These are phyloP conservation scores for Prunus fruticosa DNA, from an alignment of 306 rosid genomes.

Conservation along the genomic window DNA sequence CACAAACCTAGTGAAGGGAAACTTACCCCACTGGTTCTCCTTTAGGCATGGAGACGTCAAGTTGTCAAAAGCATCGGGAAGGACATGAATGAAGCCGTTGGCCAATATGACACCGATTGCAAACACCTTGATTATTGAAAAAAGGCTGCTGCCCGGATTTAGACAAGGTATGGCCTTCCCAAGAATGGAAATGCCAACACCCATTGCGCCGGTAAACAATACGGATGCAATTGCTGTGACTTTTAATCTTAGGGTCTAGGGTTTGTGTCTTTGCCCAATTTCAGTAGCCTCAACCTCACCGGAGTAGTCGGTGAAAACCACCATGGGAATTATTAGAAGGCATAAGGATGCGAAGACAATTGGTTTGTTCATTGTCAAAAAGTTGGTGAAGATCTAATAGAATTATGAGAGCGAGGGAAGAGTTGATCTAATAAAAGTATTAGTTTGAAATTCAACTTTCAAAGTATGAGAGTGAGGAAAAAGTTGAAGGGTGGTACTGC, in stretches of 20 bases:
- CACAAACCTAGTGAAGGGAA: conserved; percentile 76
- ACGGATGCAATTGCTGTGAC: conserved; percentile 49
- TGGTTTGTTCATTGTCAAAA: not conserved
- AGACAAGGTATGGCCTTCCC: conserved; percentile 57
- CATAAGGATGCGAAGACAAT: not conserved
- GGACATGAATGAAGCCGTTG: conserved; percentile 72
- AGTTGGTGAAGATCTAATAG: too few relatives aligned
- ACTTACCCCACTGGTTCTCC: conserved; percentile 52
- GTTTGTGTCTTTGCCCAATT: not conserved
- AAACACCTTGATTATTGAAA: conserved; percentile 60
- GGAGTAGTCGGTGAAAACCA: too few relatives aligned
- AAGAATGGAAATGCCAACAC: conserved; percentile 54
- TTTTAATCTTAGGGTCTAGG: conserved; percentile 39
- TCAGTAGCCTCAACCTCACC: too few relatives aligned
- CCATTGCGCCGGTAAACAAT: conserved; percentile 45
- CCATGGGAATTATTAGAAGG: not conserved
- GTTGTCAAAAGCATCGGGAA: conserved; percentile 62
- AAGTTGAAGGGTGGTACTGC: too few relatives aligned
- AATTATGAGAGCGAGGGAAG: too few relatives aligned
- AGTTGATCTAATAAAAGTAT: too few relatives aligned
- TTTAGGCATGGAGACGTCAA: conserved; percentile 42
- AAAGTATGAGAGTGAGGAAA: not conserved
- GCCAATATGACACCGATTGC: conserved; percentile 74
- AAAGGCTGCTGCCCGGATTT: conserved; percentile 48
- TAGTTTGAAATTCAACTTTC: too few relatives aligned